Conservation (phyloP, 2,329 filamentous ascomycete species). For the Teratosphaeriaceae sp. region DNA sequence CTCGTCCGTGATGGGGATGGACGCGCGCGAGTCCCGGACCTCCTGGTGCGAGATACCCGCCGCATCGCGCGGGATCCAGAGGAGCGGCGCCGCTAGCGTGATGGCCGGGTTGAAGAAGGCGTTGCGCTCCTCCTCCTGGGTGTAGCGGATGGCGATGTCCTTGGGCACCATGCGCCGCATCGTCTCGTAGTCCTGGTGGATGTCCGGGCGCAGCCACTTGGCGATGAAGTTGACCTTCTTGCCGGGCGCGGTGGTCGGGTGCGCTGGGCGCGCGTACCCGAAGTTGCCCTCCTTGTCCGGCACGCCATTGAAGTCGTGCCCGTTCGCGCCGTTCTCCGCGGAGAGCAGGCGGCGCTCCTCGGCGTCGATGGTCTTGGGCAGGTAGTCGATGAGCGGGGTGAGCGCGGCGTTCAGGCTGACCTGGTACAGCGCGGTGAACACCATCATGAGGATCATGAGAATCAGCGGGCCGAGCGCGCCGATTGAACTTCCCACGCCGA, state of each 20-base stretch:
- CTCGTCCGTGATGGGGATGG: conserved; percentile 34
- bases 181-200: conserved; percentile 64
- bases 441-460: conserved; percentile 35
- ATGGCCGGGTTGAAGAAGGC: conserved; percentile 41
- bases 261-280: conserved; percentile 1
- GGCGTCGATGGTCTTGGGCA: conserved; percentile 18
- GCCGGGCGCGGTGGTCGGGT: conserved; percentile 24
- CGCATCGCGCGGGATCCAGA: conserved; percentile 41
- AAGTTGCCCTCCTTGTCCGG: conserved; percentile 19
- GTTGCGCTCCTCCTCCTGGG: conserved; percentile 28
- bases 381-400: conserved; percentile 24
- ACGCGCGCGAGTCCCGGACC: conserved; percentile 30
- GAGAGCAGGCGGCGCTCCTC: conserved; percentile 15
- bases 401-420: conserved; percentile 29
- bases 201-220: conserved; percentile 40
- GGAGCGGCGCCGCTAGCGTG: conserved; percentile 31
- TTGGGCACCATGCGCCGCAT: conserved; percentile 49
- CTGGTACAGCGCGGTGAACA: conserved; percentile 36
- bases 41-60: conserved; percentile 38
- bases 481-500: conserved; percentile 26
- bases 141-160: conserved; percentile 23
- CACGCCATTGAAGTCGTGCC: background rate
- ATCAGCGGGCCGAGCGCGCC: conserved; percentile 34
- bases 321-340: conserved; percentile 24
- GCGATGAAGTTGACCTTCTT: conserved; percentile 41